A percentile compares a stretch with the other conserved stretches of the same genome.
Conservation (phyloP, 139 green algal species). For the Parachlorella kessleri region DNA sequence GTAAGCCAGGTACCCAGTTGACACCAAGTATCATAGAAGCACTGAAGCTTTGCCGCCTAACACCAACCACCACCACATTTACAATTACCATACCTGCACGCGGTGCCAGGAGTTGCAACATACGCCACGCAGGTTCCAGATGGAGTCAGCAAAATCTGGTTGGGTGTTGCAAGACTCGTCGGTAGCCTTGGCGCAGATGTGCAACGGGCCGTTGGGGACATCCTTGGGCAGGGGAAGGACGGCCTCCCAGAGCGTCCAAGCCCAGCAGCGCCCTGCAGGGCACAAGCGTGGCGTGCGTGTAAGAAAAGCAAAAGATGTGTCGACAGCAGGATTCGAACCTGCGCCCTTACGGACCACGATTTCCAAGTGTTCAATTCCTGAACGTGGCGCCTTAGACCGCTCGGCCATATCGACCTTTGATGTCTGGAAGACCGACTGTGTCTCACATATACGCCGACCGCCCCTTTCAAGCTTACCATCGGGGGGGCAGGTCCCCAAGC, state of each 20-base stretch:
- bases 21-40: too few species aligned
- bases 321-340: not conserved
- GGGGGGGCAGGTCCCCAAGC: too few species aligned
- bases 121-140: constrained; percentile 86
- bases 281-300: not conserved
- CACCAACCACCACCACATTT: too few species aligned
- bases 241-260: constrained; percentile 77
- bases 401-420: not conserved
- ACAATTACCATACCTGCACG: constrained; percentile 28
- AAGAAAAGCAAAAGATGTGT: not conserved
- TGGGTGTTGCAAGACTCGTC: constrained; percentile 82
- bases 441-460: too few species aligned
- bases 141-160: constrained; percentile 61
- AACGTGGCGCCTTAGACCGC: not conserved
- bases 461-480: too few species aligned
- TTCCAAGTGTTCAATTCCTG: not conserved
- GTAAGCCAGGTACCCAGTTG: too few species aligned
- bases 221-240: constrained; percentile 56
- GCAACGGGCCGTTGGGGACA: constrained; percentile 39
- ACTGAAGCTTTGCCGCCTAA: too few species aligned
- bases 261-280: constrained; percentile 54
- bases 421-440: too few species aligned
- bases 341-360: not conserved
- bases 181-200: constrained; percentile 58
- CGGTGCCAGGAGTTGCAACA: constrained; percentile 87